phyloP scores from a whole-genome alignment of 331 rosid genomes.

The Phaseolus coccineus region DNA sequence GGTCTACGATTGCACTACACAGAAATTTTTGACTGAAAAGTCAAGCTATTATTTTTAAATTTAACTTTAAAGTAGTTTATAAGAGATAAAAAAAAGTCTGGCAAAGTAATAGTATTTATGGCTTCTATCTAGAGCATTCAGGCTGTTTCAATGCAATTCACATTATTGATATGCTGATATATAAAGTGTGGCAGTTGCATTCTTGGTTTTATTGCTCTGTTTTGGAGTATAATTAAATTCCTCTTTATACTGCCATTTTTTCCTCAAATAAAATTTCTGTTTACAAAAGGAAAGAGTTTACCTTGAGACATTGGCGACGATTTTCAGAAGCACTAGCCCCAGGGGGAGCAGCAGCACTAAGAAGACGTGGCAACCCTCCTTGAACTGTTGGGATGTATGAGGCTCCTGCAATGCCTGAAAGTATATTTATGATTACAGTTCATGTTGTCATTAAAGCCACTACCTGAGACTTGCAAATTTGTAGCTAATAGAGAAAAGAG shows the following conservation, averaged over 20 bases:
- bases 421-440: constrained; percentile 28
- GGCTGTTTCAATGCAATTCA: constrained; percentile 5
- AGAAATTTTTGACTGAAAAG: not conserved
- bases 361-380: constrained; percentile 90
- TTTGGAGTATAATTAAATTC: constrained; percentile 19
- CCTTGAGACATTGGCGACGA: constrained; percentile 96
- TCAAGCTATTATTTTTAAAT: not conserved
- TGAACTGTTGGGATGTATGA: constrained; percentile 83
- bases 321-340: constrained; percentile 84
- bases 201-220: not conserved
- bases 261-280: constrained; percentile 9
- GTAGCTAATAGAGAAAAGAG: constrained; percentile 8
- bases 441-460: constrained; percentile 26
- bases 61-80: not conserved
- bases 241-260: not conserved
- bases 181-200: not conserved
- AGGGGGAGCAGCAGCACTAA: constrained; percentile 88
- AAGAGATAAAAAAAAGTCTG: not conserved
- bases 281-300: constrained; percentile 36
- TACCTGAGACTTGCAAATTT: constrained; percentile 5
- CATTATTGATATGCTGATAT: constrained; percentile 13
- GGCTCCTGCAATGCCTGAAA: constrained; percentile 85
- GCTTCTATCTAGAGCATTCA: constrained; percentile 3
- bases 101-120: not conserved
- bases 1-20: not conserved